These are phyloP conservation scores for Arthrobotrys iridis DNA, from an alignment of 2,329 filamentous ascomycete genomes.

Conservation along the genomic window DNA sequence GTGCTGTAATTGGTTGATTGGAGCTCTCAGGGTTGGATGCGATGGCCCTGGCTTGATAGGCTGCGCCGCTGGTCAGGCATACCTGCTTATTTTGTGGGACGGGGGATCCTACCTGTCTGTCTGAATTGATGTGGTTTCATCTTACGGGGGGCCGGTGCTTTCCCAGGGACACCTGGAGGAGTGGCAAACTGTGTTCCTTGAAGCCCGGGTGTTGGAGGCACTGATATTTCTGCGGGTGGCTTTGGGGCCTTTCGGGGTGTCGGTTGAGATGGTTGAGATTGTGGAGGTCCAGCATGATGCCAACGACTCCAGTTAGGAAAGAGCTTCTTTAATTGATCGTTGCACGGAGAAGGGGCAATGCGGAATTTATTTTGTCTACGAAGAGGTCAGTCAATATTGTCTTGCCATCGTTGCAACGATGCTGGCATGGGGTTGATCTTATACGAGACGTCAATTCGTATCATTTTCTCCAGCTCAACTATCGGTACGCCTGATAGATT, in stretches of 20 bases:
- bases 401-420: too few species aligned
- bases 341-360: background rate
- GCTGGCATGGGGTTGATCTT: background rate
- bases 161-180: background rate
- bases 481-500: background rate
- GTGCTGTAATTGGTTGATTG: background rate
- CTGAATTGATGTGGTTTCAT: conserved; percentile 5
- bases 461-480: background rate
- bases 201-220: too few species aligned
- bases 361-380: background rate
- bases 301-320: background rate
- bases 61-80: background rate
- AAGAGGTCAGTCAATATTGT: background rate
- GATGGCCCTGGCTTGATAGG: background rate
- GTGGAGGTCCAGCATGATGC: background rate
- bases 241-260: too few species aligned
- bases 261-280: too few species aligned
- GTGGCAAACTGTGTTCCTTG: too few species aligned
- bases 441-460: background rate
- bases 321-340: background rate
- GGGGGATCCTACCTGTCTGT: conserved; percentile 4
- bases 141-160: background rate
- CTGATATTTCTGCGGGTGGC: too few species aligned
- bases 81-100: background rate
- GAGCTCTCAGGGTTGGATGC: background rate